Evolutionary conservation across 2,329 filamentous ascomycete species (phyloP), one percentile per base, ranked within the genome.

Genomic region (Nigrospora osmanthi): DNA sequence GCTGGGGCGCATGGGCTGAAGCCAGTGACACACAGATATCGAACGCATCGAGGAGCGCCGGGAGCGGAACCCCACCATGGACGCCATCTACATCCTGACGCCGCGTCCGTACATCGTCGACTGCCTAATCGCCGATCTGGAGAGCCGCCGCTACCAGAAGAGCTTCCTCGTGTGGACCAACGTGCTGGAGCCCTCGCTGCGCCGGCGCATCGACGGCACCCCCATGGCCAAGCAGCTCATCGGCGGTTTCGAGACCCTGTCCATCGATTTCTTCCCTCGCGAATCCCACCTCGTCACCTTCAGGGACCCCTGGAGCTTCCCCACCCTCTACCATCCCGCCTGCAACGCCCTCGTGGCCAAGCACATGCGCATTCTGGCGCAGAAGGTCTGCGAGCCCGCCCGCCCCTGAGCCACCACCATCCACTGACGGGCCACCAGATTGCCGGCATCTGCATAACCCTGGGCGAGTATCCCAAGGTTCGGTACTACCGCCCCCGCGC

Each of bases 261-360:
- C 90, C 43, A 79, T 95, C 61, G 87, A 96, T 64, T 98, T 85
- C 64, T 91, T 82, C 60, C 90, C 93, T 6, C 81, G 89, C 58
- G 93, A 98, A 68, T 93, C 90, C 7, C 87, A 94, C 57, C 70
- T 98, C 35, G 74, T 96, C 55, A 95, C 89, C 1, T 96, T 98
- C 58, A 76, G 87, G 59, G 91, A 98, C 61, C 91, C 93, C 1
- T 95, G 86, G 83, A 97, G 91, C 67, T 98, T 98, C 58, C 89
- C 89, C 1, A 78, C 90, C 42, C 73, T 98, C 47, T 98, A 86
- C 67, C 91, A 98, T 61, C 91, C 91, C 1, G 80, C 78, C 44
- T 97, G 93, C 68, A 95, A 95, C 63, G 76, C 81, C 52, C 70
- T 96, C 37, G 85, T 98, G 35, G 80, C 83, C 40, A 76, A 78